Base-by-base conservation (phyloP, 805 yeast species). In the Cephaloascus fragrans region DNA sequence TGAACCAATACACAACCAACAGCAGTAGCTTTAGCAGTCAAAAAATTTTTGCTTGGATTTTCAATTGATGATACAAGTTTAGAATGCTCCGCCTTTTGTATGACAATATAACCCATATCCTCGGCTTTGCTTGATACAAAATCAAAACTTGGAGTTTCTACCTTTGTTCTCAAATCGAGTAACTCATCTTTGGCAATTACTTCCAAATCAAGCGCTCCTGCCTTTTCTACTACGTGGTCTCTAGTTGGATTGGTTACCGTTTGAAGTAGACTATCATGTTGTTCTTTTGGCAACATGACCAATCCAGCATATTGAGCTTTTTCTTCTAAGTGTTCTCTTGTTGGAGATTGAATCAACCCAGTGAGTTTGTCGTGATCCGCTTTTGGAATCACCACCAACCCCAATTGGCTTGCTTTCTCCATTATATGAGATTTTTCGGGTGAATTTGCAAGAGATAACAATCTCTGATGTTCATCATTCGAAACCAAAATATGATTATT, bases 161-260 rank as follows among this genome's bases (percentile, higher is more conserved):
- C 15, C 5, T 16, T 16, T 16, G 8, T 31, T 16, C 8, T 9
- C 33, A 9, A 15, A 23, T 8, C 28, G 10, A 8, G 6, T 12
- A 23, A 23, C 12, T 23, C 28, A 8, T 6, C 6, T 6, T 23
- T 23, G 28, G 10, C 12, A 23, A 23, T 23, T 12, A 23, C 28
- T 12, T 6, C 28, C 28, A 23, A 23, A 12, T 23, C 34, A 8
- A 15, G 9, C 18, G 6, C 14, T 6, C 14, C 6, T 14, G 53
- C 57, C 29, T 45, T 42, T 14, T 39, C 35, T 10, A 38, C 46
- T 3, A 54, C 15, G 23, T 52, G 48, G 4, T 56, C 64, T 14
- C 50, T 45, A 10, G 61, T 49, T 3, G 76, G 74, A 9, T 50
- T 40, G 2, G 39, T 44, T 10, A 17, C n/a, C 6, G 31, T 26